phyloP scores from a whole-genome alignment of 495 filamentous ascomycete species.

The Penicillium salamii region DNA sequence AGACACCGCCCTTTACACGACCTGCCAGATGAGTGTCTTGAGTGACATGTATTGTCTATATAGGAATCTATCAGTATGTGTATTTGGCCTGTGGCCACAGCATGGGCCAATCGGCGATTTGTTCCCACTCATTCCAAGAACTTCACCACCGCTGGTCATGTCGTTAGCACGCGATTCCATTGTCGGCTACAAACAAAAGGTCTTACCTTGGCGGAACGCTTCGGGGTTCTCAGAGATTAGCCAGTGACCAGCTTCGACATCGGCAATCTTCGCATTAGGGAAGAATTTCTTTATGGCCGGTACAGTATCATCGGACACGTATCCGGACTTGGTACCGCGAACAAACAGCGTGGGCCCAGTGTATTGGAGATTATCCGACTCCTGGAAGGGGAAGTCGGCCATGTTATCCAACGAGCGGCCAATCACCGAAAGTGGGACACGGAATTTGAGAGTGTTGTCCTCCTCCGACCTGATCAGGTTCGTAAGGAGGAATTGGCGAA shows the following conservation, averaged over 20 bases:
- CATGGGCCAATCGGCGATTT: neutral
- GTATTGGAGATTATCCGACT: constrained; percentile 53
- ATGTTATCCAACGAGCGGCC: constrained; percentile 60
- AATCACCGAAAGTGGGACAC: constrained; percentile 60
- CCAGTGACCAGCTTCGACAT: constrained; percentile 92
- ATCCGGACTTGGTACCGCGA: constrained; percentile 76
- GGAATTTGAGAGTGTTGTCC: constrained; percentile 46
- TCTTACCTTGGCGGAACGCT: constrained; percentile 74
- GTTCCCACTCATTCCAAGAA: constrained; percentile 26
- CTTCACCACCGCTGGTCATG: constrained; percentile 36
- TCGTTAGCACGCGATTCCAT: too few species aligned
- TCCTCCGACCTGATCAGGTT: constrained; percentile 64
- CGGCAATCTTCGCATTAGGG: constrained; percentile 72
- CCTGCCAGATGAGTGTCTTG: too few species aligned
- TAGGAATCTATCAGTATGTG: neutral
- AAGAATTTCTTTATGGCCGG: constrained; percentile 89
- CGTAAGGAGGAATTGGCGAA: constrained; percentile 92
- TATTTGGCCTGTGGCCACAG: neutral
- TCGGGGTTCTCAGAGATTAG: constrained; percentile 90
- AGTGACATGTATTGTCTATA: too few species aligned
- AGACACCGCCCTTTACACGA: too few species aligned
- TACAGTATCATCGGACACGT: constrained; percentile 84
- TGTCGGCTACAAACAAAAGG: too few species aligned
- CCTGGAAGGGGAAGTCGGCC: constrained; percentile 77
- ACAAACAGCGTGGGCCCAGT: constrained; percentile 78